Evolutionary conservation across 306 rosid genomes (phyloP).

Genomic region (Datisca glomerata): DNA sequence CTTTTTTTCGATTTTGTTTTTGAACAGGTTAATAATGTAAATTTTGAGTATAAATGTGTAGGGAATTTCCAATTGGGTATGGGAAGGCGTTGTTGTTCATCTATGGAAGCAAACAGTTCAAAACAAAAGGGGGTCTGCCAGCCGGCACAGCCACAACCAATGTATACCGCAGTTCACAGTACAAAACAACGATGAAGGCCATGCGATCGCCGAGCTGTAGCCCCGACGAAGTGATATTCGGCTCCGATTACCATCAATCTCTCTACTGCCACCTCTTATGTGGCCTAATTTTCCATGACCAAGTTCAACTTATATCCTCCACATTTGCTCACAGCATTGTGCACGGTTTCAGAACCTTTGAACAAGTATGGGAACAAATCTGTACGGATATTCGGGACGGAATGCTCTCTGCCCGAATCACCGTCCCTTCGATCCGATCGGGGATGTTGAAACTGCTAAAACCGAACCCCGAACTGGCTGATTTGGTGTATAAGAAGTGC

Average conservation of each 20-base stretch:
- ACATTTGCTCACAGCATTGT: constrained; percentile 81
- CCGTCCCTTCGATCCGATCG: constrained; percentile 31
- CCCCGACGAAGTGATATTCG: constrained; percentile 73
- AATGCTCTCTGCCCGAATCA: constrained; percentile 34
- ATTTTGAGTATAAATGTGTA: constrained; percentile 20
- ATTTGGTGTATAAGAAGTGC: constrained; percentile 35
- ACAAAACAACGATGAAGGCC: constrained; percentile 30
- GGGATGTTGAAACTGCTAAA: constrained; percentile 55
- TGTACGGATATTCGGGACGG: constrained; percentile 51
- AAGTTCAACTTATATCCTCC: constrained; percentile 44
- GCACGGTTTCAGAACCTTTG: constrained; percentile 59
- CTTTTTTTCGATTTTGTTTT: too few relatives aligned
- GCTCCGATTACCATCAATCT: constrained; percentile 72
- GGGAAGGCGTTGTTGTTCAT: constrained; percentile 75
- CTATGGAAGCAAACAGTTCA: constrained; percentile 66
- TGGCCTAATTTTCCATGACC: constrained; percentile 50
- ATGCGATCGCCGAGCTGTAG: constrained; percentile 46
- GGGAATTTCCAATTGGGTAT: constrained; percentile 56
- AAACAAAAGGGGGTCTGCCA: constrained; percentile 54
- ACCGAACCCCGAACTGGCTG: constrained; percentile 65
- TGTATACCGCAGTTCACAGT: constrained; percentile 29
- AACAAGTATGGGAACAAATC: constrained; percentile 60
- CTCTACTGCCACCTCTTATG: constrained; percentile 83
- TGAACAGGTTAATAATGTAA: too few relatives aligned
- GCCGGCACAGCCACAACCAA: constrained; percentile 85